A percentile compares a stretch with the other conserved stretches of the same genome.
Conservation (phyloP, 805 yeast species). For the Lipomyces starkeyi region DNA sequence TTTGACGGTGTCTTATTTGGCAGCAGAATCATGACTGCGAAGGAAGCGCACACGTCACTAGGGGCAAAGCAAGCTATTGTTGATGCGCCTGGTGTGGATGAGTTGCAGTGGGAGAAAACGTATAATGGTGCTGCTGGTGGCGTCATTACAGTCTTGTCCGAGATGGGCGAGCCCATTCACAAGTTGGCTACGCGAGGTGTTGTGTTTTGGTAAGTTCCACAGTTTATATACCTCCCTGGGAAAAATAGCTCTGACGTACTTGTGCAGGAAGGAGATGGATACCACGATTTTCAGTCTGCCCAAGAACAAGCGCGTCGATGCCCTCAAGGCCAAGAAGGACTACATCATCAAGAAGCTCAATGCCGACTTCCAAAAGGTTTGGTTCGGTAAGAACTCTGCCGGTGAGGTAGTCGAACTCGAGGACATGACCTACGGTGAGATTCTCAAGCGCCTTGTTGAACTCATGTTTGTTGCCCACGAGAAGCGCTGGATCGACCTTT, state of each 20-base stretch:
- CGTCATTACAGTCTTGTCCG: slow-evolving; percentile 92
- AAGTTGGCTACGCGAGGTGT: slow-evolving; percentile 99
- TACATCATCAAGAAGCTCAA: slow-evolving; percentile 84
- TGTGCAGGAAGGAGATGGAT: slow-evolving; percentile 72
- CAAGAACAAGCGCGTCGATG: slow-evolving; percentile 76
- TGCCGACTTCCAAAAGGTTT: slow-evolving; percentile 95
- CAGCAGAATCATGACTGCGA: slow-evolving; percentile 96
- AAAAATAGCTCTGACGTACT: background rate
- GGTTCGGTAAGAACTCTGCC: slow-evolving; percentile 83
- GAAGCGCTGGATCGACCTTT: slow-evolving; percentile 82
- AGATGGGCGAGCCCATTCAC: slow-evolving; percentile 99
- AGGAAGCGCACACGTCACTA: slow-evolving; percentile 92
- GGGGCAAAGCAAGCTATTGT: slow-evolving; percentile 94
- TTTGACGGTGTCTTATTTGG: slow-evolving; percentile 97
- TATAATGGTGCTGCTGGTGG: slow-evolving; percentile 98
- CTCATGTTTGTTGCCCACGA: slow-evolving; percentile 83
- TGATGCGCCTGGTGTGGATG: slow-evolving; percentile 87
- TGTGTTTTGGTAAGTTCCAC: slow-evolving; percentile 68
- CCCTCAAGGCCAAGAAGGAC: slow-evolving; percentile 80
- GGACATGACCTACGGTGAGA: slow-evolving; percentile 95
- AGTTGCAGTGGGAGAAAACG: slow-evolving; percentile 88
- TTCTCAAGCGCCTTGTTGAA: slow-evolving; percentile 84
- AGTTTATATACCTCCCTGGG: background rate
- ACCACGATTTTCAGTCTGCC: slow-evolving; percentile 91
- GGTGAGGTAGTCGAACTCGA: slow-evolving; percentile 86